A percentile compares a stretch with the other conserved stretches of the same genome.
These are phyloP conservation scores for Penicillium psychrosexuale DNA, from an alignment of 2,329 filamentous ascomycete genomes.

Conservation along the genomic window DNA sequence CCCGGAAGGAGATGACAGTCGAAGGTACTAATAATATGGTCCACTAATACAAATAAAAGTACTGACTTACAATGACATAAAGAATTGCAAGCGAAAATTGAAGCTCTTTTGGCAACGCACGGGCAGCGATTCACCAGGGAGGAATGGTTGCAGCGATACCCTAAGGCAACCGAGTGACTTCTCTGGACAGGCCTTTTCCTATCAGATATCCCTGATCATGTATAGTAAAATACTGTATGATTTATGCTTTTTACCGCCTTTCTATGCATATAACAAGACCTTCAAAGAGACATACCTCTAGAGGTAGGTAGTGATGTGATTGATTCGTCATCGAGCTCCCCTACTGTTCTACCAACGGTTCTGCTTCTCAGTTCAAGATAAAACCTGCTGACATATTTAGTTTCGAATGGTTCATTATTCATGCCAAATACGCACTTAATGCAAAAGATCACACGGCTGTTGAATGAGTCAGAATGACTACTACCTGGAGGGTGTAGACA, in stretches of 20 bases:
- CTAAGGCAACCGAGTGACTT: neutral
- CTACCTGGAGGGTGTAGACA: neutral
- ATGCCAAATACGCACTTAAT: neutral
- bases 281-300: too few relatives aligned
- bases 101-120: neutral
- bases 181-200: neutral
- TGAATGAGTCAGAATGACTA: neutral
- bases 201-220: too few relatives aligned
- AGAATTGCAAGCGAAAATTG: neutral
- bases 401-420: neutral
- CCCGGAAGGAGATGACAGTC: neutral
- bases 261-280: too few relatives aligned
- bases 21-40: neutral
- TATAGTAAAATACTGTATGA: too few relatives aligned
- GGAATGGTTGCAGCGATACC: neutral
- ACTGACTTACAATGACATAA: neutral
- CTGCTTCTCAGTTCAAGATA: neutral
- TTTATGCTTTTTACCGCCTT: too few relatives aligned
- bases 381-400: neutral
- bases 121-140: neutral
- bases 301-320: neutral
- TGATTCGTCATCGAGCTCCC: neutral
- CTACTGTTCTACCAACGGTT: too few relatives aligned
- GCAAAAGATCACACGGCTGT: neutral
- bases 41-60: too few relatives aligned